A percentile compares a stretch with the other conserved stretches of the same genome.
Evolutionary conservation across 352 stramenopile species (phyloP).

Genomic region (Aphanomyces stellatus): DNA sequence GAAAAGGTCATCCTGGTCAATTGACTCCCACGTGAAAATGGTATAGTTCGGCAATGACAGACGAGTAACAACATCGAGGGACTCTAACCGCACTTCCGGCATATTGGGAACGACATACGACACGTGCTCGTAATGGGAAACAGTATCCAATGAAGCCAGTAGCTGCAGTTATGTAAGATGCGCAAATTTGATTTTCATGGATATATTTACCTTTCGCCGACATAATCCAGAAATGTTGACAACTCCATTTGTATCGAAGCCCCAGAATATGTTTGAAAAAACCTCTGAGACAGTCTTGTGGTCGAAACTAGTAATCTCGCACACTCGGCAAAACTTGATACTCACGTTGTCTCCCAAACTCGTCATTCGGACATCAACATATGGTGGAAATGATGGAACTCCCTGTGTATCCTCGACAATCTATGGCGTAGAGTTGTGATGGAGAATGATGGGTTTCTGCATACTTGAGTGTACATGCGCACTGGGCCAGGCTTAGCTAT

Average conservation of each 20-base stretch:
- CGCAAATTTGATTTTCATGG: background rate
- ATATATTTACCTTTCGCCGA: constrained; percentile 11
- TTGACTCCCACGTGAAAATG: constrained; percentile 19
- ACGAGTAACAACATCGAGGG: constrained; percentile 11
- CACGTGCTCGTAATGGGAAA: constrained; percentile 15
- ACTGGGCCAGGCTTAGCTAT: constrained; percentile 1
- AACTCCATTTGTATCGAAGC: too few species aligned
- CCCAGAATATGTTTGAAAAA: constrained; percentile 16
- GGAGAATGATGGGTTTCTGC: background rate
- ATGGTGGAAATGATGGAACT: constrained; percentile 16
- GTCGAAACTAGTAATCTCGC: constrained; percentile 20
- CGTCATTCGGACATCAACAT: constrained; percentile 19
- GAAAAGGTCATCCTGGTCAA: constrained; percentile 14
- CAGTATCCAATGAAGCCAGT: background rate
- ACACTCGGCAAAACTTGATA: constrained; percentile 20
- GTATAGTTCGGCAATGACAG: background rate
- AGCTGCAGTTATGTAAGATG: background rate
- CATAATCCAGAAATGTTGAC: constrained; percentile 9
- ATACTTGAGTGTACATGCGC: constrained; percentile 19
- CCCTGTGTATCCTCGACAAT: constrained; percentile 14
- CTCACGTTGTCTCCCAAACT: constrained; percentile 16
- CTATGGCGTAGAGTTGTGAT: background rate
- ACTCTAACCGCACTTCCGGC: constrained; percentile 15
- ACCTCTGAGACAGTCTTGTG: constrained; percentile 18
- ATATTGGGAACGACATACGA: constrained; percentile 16